These are phyloP conservation scores for Coelastrella sp. DNA, from an alignment of 139 green algal species.

Conservation along the genomic window DNA sequence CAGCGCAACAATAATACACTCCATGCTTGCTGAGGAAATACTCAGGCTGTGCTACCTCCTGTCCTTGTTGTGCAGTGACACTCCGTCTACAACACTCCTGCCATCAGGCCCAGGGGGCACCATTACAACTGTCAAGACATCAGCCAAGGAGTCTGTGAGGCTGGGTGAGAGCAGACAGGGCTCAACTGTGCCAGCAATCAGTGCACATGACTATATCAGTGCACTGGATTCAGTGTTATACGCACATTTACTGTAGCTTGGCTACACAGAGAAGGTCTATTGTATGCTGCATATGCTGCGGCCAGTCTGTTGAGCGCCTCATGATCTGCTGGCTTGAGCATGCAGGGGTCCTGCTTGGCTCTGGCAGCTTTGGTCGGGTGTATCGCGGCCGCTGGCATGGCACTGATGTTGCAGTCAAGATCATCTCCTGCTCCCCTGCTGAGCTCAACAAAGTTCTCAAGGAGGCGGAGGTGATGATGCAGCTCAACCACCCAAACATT, in stretches of 20 bases:
- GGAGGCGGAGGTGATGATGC: conserved; percentile 38
- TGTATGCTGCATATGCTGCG: not conserved
- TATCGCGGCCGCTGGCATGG: conserved; percentile 29
- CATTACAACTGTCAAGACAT: not conserved
- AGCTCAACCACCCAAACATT: conserved; percentile 30
- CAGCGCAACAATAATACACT: too few relatives aligned
- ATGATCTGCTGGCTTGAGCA: not conserved
- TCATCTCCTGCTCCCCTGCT: conserved; percentile 11
- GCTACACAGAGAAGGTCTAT: too few relatives aligned
- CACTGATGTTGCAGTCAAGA: conserved; percentile 37
- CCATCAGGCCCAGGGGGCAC: not conserved
- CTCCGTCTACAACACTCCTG: not conserved
- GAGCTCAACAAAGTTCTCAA: conserved; percentile 18
- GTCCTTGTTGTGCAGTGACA: not conserved
- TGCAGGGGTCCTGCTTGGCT: conserved; percentile 32
- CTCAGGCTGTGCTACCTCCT: not conserved
- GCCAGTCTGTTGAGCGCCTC: not conserved
- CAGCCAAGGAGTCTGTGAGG: not conserved
- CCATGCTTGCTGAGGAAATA: not conserved
- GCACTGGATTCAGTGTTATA: too few relatives aligned
- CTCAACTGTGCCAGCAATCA: not conserved
- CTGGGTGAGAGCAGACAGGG: conserved; percentile 1
- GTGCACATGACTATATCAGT: too few relatives aligned
- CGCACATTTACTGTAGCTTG: too few relatives aligned
- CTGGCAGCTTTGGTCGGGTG: conserved; percentile 26